Percentiles rank a stretch among this genome's conserved stretches.
These are phyloP conservation scores for Hirschfeldia incana DNA, from an alignment of 345 rosid genomes.

Conservation along the genomic window DNA sequence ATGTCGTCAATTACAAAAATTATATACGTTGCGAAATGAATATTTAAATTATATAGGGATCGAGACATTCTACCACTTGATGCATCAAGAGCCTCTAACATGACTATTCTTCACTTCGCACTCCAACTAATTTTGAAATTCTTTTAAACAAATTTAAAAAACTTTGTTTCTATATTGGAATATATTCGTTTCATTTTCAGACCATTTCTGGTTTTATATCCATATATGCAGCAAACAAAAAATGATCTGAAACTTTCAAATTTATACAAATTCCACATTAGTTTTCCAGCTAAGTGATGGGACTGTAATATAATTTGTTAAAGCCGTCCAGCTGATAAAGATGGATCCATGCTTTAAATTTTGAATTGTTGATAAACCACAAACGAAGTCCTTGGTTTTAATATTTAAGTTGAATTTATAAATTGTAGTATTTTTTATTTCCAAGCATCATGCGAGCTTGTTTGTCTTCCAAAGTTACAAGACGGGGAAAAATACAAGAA, in stretches of 20 bases:
- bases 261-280: neutral
- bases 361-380: neutral
- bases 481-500: neutral
- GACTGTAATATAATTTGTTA: neutral
- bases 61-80: conserved; percentile 23
- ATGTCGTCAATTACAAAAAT: no score
- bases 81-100: neutral
- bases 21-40: neutral
- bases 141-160: neutral
- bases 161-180: no score
- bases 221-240: neutral
- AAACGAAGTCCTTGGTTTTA: neutral
- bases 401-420: neutral
- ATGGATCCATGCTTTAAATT: neutral
- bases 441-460: neutral
- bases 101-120: conserved; percentile 11
- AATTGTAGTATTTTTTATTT: neutral
- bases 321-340: neutral
- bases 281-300: neutral
- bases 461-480: neutral
- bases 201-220: neutral
- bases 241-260: neutral
- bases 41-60: neutral
- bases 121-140: neutral
- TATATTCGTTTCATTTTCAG: neutral